Evolutionary conservation across 2,329 filamentous ascomycete genomes (phyloP).

Genomic region (Trichoderma sp.): DNA sequence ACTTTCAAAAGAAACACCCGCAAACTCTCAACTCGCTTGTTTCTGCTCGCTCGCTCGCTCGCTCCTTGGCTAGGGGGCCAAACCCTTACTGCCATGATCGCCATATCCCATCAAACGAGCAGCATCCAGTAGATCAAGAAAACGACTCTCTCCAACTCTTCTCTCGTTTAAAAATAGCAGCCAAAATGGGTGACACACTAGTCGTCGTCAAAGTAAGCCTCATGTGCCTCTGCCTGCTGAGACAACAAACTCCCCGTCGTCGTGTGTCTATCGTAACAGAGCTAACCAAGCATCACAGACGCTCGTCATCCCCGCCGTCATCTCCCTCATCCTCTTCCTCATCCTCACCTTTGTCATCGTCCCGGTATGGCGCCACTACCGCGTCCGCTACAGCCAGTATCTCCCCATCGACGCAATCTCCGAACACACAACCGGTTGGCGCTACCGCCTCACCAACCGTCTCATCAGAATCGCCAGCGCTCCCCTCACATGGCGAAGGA

Average conservation of each 20-base stretch:
- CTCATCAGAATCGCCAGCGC: conserved; percentile 38
- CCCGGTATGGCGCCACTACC: conserved; percentile 71
- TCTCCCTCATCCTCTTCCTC: conserved; percentile 72
- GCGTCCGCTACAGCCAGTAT: conserved; percentile 73
- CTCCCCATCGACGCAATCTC: conserved; percentile 69
- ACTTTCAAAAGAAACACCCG: conserved; percentile 2
- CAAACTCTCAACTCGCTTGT: neutral
- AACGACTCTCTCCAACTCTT: neutral
- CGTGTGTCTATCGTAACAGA: neutral
- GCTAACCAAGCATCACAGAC: conserved; percentile 53
- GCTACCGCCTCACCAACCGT: conserved; percentile 51
- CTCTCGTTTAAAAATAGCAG: neutral
- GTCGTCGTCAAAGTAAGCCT: conserved; percentile 44
- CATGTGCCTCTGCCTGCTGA: neutral
- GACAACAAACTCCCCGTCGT: neutral
- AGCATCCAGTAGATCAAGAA: neutral
- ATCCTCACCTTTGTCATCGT: conserved; percentile 66
- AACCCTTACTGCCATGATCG: neutral
- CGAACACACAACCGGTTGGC: conserved; percentile 58
- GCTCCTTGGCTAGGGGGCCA: conserved; percentile 2
- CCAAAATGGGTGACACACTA: conserved; percentile 42
- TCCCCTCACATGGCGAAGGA: conserved; percentile 54
- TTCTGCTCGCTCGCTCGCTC: neutral
- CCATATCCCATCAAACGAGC: conserved; percentile 1
- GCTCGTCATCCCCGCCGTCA: conserved; percentile 69